Evolutionary conservation across 2,329 filamentous ascomycete genomes (phyloP).

Genomic region (Aspergillus brunneoviolaceus): DNA sequence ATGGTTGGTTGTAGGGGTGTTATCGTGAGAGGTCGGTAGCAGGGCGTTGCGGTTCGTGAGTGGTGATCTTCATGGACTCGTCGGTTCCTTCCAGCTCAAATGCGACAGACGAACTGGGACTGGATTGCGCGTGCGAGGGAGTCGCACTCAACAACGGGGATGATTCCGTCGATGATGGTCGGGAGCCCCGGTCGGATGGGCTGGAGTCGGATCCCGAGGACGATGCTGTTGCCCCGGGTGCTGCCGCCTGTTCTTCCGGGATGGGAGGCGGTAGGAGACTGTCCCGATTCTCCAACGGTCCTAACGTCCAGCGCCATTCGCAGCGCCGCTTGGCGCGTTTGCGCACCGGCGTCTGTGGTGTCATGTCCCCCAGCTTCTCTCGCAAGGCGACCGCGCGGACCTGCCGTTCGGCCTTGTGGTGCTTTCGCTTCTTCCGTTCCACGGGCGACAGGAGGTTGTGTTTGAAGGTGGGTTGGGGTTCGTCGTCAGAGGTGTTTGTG

Average conservation of each 20-base stretch:
- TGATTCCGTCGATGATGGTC: constrained; percentile 7
- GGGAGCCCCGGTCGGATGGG: constrained; percentile 4
- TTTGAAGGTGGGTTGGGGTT: constrained; percentile 18
- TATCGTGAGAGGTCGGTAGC: constrained; percentile 8
- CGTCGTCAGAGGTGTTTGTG: constrained; percentile 35
- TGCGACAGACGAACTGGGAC: constrained; percentile 12
- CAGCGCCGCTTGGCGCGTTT: constrained; percentile 54
- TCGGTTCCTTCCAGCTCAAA: not conserved
- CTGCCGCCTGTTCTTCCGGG: not conserved
- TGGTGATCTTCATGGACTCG: constrained; percentile 8
- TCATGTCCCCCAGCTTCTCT: constrained; percentile 37
- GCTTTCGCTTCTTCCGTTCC: constrained; percentile 41
- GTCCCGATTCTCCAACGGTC: constrained; percentile 37
- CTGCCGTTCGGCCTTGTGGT: constrained; percentile 34
- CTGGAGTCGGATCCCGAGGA: constrained; percentile 4
- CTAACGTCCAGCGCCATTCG: constrained; percentile 60
- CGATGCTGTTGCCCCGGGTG: not conserved
- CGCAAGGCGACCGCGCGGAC: constrained; percentile 41
- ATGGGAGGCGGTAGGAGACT: not conserved
- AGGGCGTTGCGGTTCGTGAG: constrained; percentile 11
- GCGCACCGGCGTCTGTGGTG: constrained; percentile 54
- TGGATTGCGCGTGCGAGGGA: constrained; percentile 7
- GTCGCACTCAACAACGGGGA: constrained; percentile 5
- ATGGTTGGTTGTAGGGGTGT: not conserved
- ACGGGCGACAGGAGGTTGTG: constrained; percentile 16